Conservation (phyloP, 2,329 filamentous ascomycete species). For the Hysterium pulicare region DNA sequence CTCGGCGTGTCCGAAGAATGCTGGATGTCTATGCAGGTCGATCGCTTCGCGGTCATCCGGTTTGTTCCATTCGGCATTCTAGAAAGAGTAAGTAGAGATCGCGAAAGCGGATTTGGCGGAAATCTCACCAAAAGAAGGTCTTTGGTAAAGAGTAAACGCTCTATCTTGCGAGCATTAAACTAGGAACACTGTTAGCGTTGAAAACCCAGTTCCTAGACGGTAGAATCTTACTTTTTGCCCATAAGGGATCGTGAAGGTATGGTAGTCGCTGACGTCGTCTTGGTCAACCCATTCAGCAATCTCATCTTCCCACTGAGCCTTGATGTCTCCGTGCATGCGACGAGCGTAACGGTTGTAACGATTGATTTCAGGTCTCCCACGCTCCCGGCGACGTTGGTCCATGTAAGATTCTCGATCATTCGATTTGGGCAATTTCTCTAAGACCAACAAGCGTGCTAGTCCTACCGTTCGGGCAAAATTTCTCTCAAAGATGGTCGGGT, state of each 20-base stretch:
- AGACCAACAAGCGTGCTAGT: constrained; percentile 72
- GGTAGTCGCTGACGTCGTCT: constrained; percentile 74
- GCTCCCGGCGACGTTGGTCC: constrained; percentile 65
- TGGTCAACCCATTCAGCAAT: constrained; percentile 78
- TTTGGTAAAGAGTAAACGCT: constrained; percentile 76
- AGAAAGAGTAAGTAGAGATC: too few relatives aligned
- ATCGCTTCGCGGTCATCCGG: constrained; percentile 70
- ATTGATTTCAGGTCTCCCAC: constrained; percentile 61
- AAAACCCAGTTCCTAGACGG: too few relatives aligned
- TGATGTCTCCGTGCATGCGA: constrained; percentile 66
- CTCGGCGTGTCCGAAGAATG: constrained; percentile 73
- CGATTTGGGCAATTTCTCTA: constrained; percentile 72
- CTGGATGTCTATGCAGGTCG: constrained; percentile 77
- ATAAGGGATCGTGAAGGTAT: constrained; percentile 65
- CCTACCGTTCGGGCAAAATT: constrained; percentile 74
- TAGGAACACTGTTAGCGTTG: too few relatives aligned
- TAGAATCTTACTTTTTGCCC: too few relatives aligned
- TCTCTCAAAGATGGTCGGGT: constrained; percentile 83
- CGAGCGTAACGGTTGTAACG: constrained; percentile 40
- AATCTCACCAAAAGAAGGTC: constrained; percentile 79
- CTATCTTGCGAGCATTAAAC: constrained; percentile 65
- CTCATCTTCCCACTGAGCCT: constrained; percentile 73
- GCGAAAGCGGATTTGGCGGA: too few relatives aligned
- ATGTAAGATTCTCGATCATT: constrained; percentile 68
- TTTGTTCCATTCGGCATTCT: constrained; percentile 82